Evolutionary conservation across 768 basidiomycete species (phyloP).

Genomic region (Tubosaeta sp.): DNA sequence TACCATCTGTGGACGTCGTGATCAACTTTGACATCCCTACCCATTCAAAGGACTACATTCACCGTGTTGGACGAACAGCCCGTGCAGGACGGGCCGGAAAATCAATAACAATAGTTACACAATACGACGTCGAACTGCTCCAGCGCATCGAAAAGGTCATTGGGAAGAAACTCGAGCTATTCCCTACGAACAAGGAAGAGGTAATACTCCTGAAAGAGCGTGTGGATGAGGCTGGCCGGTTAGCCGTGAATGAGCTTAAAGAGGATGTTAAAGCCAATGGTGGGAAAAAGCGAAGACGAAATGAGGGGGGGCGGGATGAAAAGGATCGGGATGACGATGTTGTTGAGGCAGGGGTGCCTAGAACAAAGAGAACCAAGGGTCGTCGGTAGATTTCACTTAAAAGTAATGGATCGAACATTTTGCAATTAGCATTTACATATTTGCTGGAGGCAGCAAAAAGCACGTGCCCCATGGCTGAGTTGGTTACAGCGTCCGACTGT

Average conservation of each 20-base stretch:
- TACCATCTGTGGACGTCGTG: constrained; percentile 92
- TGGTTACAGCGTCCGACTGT: constrained; percentile 79
- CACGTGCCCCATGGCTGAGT: constrained; percentile 68
- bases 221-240: constrained; percentile 78
- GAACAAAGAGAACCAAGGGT: constrained; percentile 50
- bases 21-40: constrained; percentile 98
- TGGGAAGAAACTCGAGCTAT: constrained; percentile 88
- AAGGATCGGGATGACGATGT: constrained; percentile 91
- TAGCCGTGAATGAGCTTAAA: constrained; percentile 78
- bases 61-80: constrained; percentile 95
- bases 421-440: neutral
- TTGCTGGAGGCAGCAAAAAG: neutral
- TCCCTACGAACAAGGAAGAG: constrained; percentile 84
- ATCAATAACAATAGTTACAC: constrained; percentile 94
- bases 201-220: constrained; percentile 83
- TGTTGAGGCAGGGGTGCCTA: constrained; percentile 86
- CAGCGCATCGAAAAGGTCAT: constrained; percentile 93
- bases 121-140: constrained; percentile 95
- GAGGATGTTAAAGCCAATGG: constrained; percentile 59
- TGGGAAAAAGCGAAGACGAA: constrained; percentile 47
- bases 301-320: constrained; percentile 59
- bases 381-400: constrained; percentile 29
- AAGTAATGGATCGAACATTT: neutral
- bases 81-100: constrained; percentile 97
- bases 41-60: constrained; percentile 98